Evolutionary conservation across 2,329 filamentous ascomycete genomes (phyloP), one percentile per base, ranked within the genome.

Genomic region (Bisporella sp.): DNA sequence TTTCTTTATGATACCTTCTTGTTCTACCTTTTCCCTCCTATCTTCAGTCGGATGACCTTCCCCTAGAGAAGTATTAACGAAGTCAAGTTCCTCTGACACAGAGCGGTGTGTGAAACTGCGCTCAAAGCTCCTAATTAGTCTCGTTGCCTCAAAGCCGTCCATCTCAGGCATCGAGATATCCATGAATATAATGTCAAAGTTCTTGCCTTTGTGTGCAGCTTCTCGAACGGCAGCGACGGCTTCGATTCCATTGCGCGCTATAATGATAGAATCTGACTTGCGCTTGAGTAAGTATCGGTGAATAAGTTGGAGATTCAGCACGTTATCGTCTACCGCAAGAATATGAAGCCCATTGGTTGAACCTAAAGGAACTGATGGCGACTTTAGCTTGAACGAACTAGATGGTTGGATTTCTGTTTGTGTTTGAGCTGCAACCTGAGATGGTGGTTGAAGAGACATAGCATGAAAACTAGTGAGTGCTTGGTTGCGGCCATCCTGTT

Each of bases 141-240:
- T 65, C 31, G 75, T 78, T 0, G 73, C 67, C 44, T 72, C 70
- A n/a, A 76, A 61, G 0, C 73, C 73, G 53, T 79, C 70, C 66
- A 79, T 74, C 7, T 76, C 67, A 0, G 76, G 77, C 77, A 80
- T 80, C 47, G 71, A 71, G 5, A 79, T 70, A 52, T 79, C 77
- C 73, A 78, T 77, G 32, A 77, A 67, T 5, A 77, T 66, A 29
- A 74, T 64, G 31, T 69, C 68, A 41, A 69, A 70, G 0, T 57
- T 48, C 11, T 62, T 55, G 51, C 55, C 35, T 49, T 45, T 30
- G 13, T 47, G 41, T 66, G 64, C 35, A 9, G 53, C 57, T 69
- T 74, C 37, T 4, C 29, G 39, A 13, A 55, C 47, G 0, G 62
- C 58, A 5, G 71, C 59, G 2, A 77, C 66, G 1, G 75, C 75